Percentiles rank a stretch among this genome's conserved stretches.
Evolutionary conservation across 345 rosid species (phyloP).

Genomic region (Euphorbia pulcherrima): DNA sequence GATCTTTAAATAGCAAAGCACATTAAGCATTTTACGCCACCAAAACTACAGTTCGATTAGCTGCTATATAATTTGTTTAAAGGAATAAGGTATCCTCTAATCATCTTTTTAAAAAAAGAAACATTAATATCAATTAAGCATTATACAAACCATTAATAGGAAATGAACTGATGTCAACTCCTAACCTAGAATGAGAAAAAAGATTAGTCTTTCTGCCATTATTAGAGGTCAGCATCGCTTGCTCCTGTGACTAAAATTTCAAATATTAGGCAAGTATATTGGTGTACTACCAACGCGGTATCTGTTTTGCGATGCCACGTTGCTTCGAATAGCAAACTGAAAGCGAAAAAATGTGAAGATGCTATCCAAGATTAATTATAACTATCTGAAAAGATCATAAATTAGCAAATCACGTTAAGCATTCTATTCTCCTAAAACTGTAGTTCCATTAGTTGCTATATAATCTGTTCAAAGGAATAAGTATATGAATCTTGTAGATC

Average conservation of each 20-base stretch:
- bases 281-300: not conserved
- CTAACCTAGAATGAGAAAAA: not conserved
- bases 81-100: no score
- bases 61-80: not conserved
- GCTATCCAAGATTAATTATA: not conserved
- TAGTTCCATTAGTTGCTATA: not conserved
- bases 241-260: slow-evolving; percentile 4
- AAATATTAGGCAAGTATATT: not conserved
- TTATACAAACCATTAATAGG: not conserved
- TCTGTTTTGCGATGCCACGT: not conserved
- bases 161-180: slow-evolving; percentile 4
- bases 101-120: no score
- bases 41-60: not conserved
- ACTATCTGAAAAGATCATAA: not conserved
- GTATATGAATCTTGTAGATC: not conserved
- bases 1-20: not conserved
- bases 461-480: not conserved
- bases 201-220: not conserved
- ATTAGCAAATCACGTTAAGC: not conserved
- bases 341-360: not conserved
- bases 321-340: not conserved
- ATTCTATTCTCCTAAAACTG: not conserved
- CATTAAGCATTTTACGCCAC: not conserved
- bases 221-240: not conserved
- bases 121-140: not conserved